Base-by-base conservation (phyloP, 768 basidiomycete genomes). In the Mycena belliarum region DNA sequence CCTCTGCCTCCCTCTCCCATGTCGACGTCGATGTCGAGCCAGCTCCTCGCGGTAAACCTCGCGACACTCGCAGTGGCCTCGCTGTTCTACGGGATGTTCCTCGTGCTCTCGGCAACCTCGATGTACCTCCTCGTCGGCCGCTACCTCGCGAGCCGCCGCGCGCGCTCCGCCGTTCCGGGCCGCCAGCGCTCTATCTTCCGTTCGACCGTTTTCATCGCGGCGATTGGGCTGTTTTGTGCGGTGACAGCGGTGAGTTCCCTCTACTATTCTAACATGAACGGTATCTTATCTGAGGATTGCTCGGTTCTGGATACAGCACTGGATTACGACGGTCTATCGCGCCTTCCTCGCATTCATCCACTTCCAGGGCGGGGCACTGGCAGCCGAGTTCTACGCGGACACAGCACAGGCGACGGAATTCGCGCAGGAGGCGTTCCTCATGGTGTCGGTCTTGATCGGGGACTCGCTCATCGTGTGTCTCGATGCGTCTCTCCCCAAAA, bases 61-160 rank as follows among this genome's bases (percentile, higher is more conserved):
- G 60, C 55, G 10, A 49, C 55, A 5, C 26, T 61, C 20, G 48
- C 55, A 11, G 49, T 40, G 23, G 48, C 55, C 15, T 57, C 60
- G 25, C 21, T 61, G 11, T 57, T 61, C 50, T 61, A 61, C 20
- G 60, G 60, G 50, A 49, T 54, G 50, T 61, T 61, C 40, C 28
- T 57, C 16, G 55, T 61, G 3, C 51, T 61, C 18, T 57, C 26
- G 24, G 21, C 55, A 16, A 52, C 51, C 1, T 61, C 60, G 2
- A 57, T 50, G 60, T 61, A 57, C 45, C 51, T 61, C 0, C 51
- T 61, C 16, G 60, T 61, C 15, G 55, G 46, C n/a, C 60, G 60
- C 15, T 61, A 61, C 16, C 29, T 61, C 5, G 60, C 51, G 3
- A 29, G 6, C 11, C 55, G 49, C 26, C 14, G 29, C n/a, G 40